Percentiles rank a stretch among this genome's conserved stretches.
phyloP scores from a whole-genome alignment of 1,139 yeast species.

The Suhomyces kunorum region DNA sequence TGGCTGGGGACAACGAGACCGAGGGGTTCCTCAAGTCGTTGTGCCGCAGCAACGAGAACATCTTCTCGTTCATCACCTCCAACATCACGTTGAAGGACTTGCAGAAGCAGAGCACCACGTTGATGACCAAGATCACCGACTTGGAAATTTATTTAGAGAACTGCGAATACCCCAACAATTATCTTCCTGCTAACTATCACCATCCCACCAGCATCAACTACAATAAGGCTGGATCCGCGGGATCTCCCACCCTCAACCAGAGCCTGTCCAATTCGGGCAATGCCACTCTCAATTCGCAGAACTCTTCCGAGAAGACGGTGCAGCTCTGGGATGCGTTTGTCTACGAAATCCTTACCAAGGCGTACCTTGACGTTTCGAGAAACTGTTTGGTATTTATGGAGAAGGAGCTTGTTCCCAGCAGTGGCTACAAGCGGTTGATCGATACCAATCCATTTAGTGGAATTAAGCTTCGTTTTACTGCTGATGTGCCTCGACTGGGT shows the following conservation, averaged over 20 bases:
- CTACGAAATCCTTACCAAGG: slow-evolving; percentile 31
- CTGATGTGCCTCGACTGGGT: slow-evolving; percentile 12
- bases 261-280: slow-evolving; percentile 4
- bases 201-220: slow-evolving; percentile 10
- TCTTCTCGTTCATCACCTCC: slow-evolving; percentile 48
- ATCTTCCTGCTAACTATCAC: slow-evolving; percentile 15
- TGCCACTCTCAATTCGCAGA: slow-evolving; percentile 6
- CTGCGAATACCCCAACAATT: slow-evolving; percentile 44
- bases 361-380: slow-evolving; percentile 36
- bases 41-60: slow-evolving; percentile 45
- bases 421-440: slow-evolving; percentile 17
- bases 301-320: slow-evolving; percentile 5
- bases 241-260: slow-evolving; percentile 5
- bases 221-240: slow-evolving; percentile 7
- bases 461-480: slow-evolving; percentile 37
- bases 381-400: slow-evolving; percentile 34
- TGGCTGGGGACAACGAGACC: slow-evolving; percentile 50
- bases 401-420: slow-evolving; percentile 17
- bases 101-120: slow-evolving; percentile 45
- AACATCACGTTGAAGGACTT: slow-evolving; percentile 50
- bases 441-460: slow-evolving; percentile 32
- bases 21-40: slow-evolving; percentile 55
- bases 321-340: slow-evolving; percentile 21
- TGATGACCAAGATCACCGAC: slow-evolving; percentile 38
- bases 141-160: slow-evolving; percentile 37